A percentile compares a stretch with the other conserved stretches of the same genome.
phyloP scores from a whole-genome alignment of 495 filamentous ascomycete species.

The Friedmanniomyces simplex region DNA sequence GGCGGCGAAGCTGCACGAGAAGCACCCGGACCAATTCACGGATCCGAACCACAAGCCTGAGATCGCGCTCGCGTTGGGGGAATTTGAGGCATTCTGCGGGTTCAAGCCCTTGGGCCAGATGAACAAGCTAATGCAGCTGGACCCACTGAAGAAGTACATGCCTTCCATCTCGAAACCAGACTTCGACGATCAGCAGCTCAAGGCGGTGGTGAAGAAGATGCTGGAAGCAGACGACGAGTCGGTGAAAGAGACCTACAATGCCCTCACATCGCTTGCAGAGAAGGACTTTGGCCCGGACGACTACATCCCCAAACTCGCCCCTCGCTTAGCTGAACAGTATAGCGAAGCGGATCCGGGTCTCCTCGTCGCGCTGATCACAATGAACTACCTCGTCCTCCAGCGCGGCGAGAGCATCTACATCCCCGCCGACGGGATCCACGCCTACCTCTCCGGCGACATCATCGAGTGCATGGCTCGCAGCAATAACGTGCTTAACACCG shows the following conservation, averaged over 20 bases:
- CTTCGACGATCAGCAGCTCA: constrained; percentile 54
- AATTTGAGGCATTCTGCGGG: constrained; percentile 70
- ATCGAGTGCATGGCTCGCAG: constrained; percentile 79
- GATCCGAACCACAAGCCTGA: constrained; percentile 78
- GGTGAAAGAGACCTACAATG: constrained; percentile 40
- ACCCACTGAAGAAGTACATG: constrained; percentile 44
- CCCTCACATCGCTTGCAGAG: constrained; percentile 39
- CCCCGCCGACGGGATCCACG: constrained; percentile 69
- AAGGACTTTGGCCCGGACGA: constrained; percentile 42
- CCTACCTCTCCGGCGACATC: constrained; percentile 68
- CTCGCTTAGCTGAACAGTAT: constrained; percentile 57
- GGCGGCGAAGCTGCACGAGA: constrained; percentile 48
- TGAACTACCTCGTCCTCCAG: constrained; percentile 61
- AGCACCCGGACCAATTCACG: constrained; percentile 54
- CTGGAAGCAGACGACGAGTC: constrained; percentile 43
- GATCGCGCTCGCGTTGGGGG: constrained; percentile 64
- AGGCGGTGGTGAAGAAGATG: constrained; percentile 45
- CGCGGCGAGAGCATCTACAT: constrained; percentile 63
- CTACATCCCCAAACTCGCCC: constrained; percentile 54
- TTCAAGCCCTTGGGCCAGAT: constrained; percentile 60
- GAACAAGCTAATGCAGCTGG: constrained; percentile 45
- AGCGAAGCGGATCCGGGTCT: constrained; percentile 49
- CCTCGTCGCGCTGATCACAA: constrained; percentile 55
- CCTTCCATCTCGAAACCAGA: constrained; percentile 30
- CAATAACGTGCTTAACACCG: constrained; percentile 54